A percentile compares a stretch with the other conserved stretches of the same genome.
These are phyloP conservation scores for Lepiota venenata DNA, from an alignment of 768 basidiomycete species.

Conservation along the genomic window DNA sequence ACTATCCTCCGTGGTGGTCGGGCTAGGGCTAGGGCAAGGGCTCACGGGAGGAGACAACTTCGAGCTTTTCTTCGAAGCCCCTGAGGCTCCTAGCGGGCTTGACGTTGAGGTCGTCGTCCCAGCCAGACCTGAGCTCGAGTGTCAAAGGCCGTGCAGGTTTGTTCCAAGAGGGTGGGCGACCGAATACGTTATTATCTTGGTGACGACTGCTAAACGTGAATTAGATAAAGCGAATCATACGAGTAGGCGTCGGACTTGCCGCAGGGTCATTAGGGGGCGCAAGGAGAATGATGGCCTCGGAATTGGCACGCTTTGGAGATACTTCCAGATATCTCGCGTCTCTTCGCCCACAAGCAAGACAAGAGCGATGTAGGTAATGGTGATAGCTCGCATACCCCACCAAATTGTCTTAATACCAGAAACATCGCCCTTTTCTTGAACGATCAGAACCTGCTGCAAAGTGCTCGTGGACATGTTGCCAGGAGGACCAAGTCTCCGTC, in stretches of 20 bases:
- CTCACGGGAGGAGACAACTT: constrained; percentile 16
- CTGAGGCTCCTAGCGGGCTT: constrained; percentile 24
- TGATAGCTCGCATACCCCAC: constrained; percentile 38
- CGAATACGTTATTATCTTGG: not conserved
- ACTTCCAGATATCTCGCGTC: constrained; percentile 30
- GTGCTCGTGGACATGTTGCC: constrained; percentile 42
- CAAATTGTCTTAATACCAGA: constrained; percentile 28
- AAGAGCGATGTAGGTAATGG: constrained; percentile 35
- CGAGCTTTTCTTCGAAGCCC: constrained; percentile 13
- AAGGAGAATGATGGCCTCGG: not conserved
- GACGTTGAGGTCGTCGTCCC: constrained; percentile 44
- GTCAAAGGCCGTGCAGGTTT: constrained; percentile 23
- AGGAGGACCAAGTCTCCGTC: constrained; percentile 39
- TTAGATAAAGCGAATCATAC: not conserved
- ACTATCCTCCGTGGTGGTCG: constrained; percentile 30
- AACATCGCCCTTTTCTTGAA: constrained; percentile 22
- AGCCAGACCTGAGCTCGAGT: constrained; percentile 43
- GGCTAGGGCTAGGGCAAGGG: constrained; percentile 23
- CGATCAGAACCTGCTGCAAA: constrained; percentile 34
- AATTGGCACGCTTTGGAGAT: constrained; percentile 18
- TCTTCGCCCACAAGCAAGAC: constrained; percentile 36
- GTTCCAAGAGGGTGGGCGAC: constrained; percentile 18
- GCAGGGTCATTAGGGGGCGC: not conserved
- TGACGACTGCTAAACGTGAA: not conserved
- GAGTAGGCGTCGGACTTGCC: not conserved